Evolutionary conservation across 352 stramenopile genomes (phyloP), one percentile per base, ranked within the genome.

Genomic region (Globisporangium spinosum): DNA sequence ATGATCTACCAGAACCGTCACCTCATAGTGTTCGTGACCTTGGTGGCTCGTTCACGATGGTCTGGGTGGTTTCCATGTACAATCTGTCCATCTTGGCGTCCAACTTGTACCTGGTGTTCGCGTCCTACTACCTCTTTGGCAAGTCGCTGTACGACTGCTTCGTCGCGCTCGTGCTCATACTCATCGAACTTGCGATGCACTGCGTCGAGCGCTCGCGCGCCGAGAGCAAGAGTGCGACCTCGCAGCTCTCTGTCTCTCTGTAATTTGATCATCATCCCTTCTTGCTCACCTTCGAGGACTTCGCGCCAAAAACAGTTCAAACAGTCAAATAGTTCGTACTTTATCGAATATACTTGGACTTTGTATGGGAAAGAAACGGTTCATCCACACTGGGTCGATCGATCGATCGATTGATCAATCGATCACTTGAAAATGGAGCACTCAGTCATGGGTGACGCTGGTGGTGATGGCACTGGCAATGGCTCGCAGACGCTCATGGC

Each of bases 101-200:
- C 20, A 76, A 78, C 54, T 32, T 83, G 38, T 87, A 83, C 67
- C 67, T 80, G 38, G 67, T 76, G 56, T 29, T 78, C 13, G 67
- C 73, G 22, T 68, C 69, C 9, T 69, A 58, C 63, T 64, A 76
- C n/a, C 60, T 70, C 15, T 75, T 85, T 20, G 64, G 64, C 15
- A 71, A 83, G 56, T 54, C 49, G 3, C 27, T 70, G 12, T 67
- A 64, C 20, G 29, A 45, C 2, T 68, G 69, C 23, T 74, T 58
- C 9, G 60, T 61, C 5, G 73, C 73, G 2, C 58, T 78, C 53
- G 20, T 68, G 23, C 57, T 79, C 13, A 75, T 79, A 43, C 66
- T 82, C 15, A n/a, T 76, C 8, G 77, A 75, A 0, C 68, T 82
- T 0, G 65, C 58, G 1, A 63, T 83, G 2, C 27, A 29, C 32